phyloP scores from a whole-genome alignment of 768 basidiomycete species.

The Termitomyces sp. region DNA sequence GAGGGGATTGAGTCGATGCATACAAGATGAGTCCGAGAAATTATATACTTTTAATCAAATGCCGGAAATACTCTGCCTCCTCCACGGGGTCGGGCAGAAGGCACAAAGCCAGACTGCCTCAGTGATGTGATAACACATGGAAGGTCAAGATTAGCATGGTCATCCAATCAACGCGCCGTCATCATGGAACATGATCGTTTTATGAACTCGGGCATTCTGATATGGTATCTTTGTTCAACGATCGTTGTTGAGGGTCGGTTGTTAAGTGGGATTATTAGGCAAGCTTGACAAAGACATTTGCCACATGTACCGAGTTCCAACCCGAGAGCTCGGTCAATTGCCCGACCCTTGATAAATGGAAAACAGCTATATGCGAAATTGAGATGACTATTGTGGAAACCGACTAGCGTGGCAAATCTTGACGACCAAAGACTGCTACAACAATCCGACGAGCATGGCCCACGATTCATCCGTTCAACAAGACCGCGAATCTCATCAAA shows the following conservation, averaged over 20 bases:
- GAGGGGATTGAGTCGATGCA: background rate
- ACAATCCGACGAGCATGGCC: background rate
- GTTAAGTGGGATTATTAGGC: background rate
- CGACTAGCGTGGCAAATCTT: background rate
- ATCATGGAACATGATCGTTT: background rate
- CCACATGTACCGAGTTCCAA: conserved; percentile 1
- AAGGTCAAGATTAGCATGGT: conserved; percentile 10
- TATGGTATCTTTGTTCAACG: background rate
- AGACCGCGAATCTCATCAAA: background rate
- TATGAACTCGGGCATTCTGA: background rate
- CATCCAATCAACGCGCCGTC: conserved; percentile 2
- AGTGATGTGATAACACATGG: conserved; percentile 8
- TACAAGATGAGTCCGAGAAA: conserved; percentile 12
- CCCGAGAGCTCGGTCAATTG: conserved; percentile 1
- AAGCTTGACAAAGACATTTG: background rate
- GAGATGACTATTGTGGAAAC: background rate
- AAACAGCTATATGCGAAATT: background rate
- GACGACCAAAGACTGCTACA: background rate
- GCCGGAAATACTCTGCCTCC: conserved; percentile 2
- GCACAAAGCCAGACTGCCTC: conserved; percentile 12
- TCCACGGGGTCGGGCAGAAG: conserved; percentile 32
- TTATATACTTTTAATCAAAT: conserved; percentile 14
- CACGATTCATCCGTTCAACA: background rate
- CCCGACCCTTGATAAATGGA: background rate
- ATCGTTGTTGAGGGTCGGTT: background rate